Conservation (phyloP, 2,329 filamentous ascomycete species). For the Hortaea werneckii region DNA sequence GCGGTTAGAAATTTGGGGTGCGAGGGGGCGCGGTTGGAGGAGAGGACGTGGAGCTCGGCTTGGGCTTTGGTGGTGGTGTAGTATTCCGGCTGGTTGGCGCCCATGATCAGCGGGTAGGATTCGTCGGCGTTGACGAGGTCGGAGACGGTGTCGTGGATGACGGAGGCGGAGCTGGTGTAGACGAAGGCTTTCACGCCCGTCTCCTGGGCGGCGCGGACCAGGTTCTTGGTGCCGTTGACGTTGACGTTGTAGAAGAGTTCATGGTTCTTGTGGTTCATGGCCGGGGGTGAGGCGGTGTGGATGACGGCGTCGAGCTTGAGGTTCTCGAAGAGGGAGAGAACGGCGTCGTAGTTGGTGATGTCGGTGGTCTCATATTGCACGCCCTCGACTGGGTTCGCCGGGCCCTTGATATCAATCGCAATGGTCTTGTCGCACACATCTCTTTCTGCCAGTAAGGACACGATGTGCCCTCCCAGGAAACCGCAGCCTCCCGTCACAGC, state of each 20-base stretch:
- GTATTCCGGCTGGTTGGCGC: slow-evolving; percentile 39
- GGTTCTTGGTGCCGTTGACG: slow-evolving; percentile 39
- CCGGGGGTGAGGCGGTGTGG: slow-evolving; percentile 40
- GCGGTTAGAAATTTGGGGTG: slow-evolving; percentile 38
- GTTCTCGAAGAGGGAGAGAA: slow-evolving; percentile 32
- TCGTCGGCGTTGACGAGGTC: slow-evolving; percentile 42
- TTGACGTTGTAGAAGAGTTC: slow-evolving; percentile 42
- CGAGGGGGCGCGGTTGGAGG: slow-evolving; percentile 34
- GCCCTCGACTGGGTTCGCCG: slow-evolving; percentile 29
- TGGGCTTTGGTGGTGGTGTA: slow-evolving; percentile 42
- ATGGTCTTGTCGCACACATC: slow-evolving; percentile 35
- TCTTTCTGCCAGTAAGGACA: slow-evolving; percentile 33
- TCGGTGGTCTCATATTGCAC: slow-evolving; percentile 42
- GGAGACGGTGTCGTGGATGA: slow-evolving; percentile 35
- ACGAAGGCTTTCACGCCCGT: slow-evolving; percentile 43
- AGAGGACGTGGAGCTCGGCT: slow-evolving; percentile 39
- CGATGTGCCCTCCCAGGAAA: slow-evolving; percentile 43
- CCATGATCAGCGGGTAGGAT: slow-evolving; percentile 36
- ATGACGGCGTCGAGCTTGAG: slow-evolving; percentile 39
- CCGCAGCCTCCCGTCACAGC: slow-evolving; percentile 42
- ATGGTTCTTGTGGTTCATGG: slow-evolving; percentile 23
- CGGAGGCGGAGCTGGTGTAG: slow-evolving; percentile 42
- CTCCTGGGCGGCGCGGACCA: slow-evolving; percentile 38
- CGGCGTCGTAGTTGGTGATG: slow-evolving; percentile 35
- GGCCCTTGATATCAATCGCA: slow-evolving; percentile 38